A percentile compares a stretch with the other conserved stretches of the same genome.
phyloP scores from a whole-genome alignment of 192 early-diverging fungal species.

The Coemansia biformis region DNA sequence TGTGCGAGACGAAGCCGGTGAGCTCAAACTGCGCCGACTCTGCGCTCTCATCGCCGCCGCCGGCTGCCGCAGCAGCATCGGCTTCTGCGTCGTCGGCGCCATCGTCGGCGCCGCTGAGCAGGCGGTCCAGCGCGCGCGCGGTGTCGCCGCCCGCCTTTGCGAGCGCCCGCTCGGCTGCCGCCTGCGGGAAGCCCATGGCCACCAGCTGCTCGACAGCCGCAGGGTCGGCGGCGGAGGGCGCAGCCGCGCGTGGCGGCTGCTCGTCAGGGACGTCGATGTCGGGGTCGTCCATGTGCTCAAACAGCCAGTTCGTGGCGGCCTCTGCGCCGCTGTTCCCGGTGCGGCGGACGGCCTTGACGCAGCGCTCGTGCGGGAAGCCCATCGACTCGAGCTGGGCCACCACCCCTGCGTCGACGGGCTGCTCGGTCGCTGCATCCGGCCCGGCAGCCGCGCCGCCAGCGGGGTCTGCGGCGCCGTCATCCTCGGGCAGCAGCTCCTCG shows the following conservation, averaged over 20 bases:
- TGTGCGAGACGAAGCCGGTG: slow-evolving; percentile 85
- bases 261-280: slow-evolving; percentile 53
- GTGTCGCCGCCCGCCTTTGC: slow-evolving; percentile 77
- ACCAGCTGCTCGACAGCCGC: slow-evolving; percentile 64
- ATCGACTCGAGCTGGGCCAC: slow-evolving; percentile 81
- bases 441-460: not conserved
- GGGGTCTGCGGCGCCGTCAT: slow-evolving; percentile 4
- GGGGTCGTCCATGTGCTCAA: slow-evolving; percentile 97
- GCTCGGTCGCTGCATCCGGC: slow-evolving; percentile 12
- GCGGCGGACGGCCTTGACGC: slow-evolving; percentile 72
- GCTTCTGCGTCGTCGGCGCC: slow-evolving; percentile 1
- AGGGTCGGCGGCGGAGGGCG: slow-evolving; percentile 22
- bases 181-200: slow-evolving; percentile 88
- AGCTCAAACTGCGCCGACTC: slow-evolving; percentile 43
- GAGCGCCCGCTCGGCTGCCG: slow-evolving; percentile 77
- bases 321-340: slow-evolving; percentile 79
- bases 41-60: slow-evolving; percentile 31
- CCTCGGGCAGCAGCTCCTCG: slow-evolving; percentile 75
- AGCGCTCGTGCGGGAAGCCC: slow-evolving; percentile 87
- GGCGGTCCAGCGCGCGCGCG: slow-evolving; percentile 91
- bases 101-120: slow-evolving; percentile 83
- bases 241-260: slow-evolving; percentile 6
- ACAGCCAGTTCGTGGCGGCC: slow-evolving; percentile 88
- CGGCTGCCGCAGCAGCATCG: slow-evolving; percentile 1
- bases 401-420: slow-evolving; percentile 57